Evolutionary conservation across 495 filamentous ascomycete genomes (phyloP).

Genomic region (Barbatosphaeria neglecta): DNA sequence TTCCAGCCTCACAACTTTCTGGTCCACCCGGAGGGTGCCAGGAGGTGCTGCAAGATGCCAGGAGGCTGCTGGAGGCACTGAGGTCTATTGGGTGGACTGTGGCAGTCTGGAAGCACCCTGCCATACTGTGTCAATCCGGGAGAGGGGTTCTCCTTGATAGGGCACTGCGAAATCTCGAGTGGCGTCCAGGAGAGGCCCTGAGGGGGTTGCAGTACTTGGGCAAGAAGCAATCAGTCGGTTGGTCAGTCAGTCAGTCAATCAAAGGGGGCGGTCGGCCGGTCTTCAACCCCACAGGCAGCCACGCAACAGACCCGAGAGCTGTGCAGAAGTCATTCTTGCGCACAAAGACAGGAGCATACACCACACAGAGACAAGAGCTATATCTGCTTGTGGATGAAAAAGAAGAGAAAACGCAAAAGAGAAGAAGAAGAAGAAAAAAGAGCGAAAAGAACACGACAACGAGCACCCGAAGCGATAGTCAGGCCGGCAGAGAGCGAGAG

Average conservation of each 20-base stretch:
- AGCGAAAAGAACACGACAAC: not conserved
- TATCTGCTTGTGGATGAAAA: conserved; percentile 11
- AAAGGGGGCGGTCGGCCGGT: no score
- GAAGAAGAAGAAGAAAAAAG: conserved; percentile 7
- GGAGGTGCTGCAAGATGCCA: no score
- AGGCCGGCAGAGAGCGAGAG: conserved; percentile 15
- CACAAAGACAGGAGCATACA: not conserved
- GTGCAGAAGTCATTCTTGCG: not conserved
- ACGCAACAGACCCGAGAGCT: conserved; percentile 4
- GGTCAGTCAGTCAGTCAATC: not conserved
- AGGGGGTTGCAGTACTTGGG: no score
- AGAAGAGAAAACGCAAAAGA: not conserved
- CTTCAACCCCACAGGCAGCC: no score
- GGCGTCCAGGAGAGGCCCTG: no score
- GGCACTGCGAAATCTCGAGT: no score
- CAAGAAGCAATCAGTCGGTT: not conserved
- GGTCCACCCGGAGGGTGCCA: not conserved
- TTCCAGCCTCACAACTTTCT: not conserved
- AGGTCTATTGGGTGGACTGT: no score
- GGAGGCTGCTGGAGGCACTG: no score
- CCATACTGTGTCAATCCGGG: no score
- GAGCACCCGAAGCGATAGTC: conserved; percentile 18
- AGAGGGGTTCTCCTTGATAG: no score
- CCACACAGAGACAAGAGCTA: not conserved
- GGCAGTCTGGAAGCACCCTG: no score